A percentile compares a stretch with the other conserved stretches of the same genome.
phyloP scores from a whole-genome alignment of 768 basidiomycete species.

The Dioszegia crocea region DNA sequence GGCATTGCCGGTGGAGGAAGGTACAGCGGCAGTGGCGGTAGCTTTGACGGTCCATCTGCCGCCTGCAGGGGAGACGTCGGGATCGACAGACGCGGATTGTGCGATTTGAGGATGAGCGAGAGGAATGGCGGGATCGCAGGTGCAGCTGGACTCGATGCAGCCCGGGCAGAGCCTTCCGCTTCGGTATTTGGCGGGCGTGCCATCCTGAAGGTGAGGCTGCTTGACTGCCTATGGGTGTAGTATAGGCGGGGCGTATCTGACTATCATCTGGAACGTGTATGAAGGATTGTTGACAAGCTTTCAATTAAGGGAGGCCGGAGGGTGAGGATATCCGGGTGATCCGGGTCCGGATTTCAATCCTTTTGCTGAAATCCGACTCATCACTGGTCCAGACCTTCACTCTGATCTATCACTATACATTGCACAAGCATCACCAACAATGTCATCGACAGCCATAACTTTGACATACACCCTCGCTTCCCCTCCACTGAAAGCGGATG shows the following conservation, averaged over 20 bases:
- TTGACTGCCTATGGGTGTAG: too few relatives aligned
- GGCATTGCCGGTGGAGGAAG: constrained; percentile 40
- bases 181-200: not conserved
- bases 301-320: too few relatives aligned
- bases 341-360: too few relatives aligned
- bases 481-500: not conserved
- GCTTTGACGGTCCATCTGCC: not conserved
- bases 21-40: constrained; percentile 25
- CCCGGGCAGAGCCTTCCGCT: not conserved
- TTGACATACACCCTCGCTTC: not conserved
- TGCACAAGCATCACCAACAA: too few relatives aligned
- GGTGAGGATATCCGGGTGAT: too few relatives aligned
- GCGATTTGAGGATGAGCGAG: constrained; percentile 5
- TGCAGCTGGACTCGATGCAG: not conserved
- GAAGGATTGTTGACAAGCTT: too few relatives aligned
- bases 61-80: not conserved
- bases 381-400: too few relatives aligned
- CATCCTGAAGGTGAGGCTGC: not conserved
- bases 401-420: too few relatives aligned
- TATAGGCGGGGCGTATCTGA: too few relatives aligned
- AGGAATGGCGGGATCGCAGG: constrained; percentile 1
- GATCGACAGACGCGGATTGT: not conserved
- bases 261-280: too few relatives aligned
- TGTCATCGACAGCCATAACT: not conserved
- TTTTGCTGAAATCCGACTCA: too few relatives aligned